Conservation (phyloP, 345 rosid genomes). For the Linum tenue region DNA sequence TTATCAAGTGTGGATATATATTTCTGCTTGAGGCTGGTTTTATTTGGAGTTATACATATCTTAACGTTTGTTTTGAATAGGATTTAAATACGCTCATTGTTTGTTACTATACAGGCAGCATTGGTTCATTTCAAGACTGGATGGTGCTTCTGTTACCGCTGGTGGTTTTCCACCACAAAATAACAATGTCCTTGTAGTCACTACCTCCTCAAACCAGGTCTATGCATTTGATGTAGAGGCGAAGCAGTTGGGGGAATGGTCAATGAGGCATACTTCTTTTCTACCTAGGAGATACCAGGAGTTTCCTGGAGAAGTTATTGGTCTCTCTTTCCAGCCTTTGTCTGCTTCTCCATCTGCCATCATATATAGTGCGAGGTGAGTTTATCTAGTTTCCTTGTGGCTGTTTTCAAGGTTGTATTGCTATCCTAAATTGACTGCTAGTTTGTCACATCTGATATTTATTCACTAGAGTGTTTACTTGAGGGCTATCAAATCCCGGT, state of each 20-base stretch:
- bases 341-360: constrained; percentile 48
- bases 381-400: background rate
- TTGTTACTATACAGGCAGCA: constrained; percentile 58
- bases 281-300: constrained; percentile 81
- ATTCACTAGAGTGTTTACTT: background rate
- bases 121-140: constrained; percentile 87
- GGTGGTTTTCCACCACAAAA: constrained; percentile 79
- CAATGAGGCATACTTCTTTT: constrained; percentile 43
- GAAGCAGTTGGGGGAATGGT: constrained; percentile 88
- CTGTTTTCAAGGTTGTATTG: too few species aligned
- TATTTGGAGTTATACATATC: background rate
- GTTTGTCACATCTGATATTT: background rate
- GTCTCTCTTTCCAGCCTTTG: constrained; percentile 64
- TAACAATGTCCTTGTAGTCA: constrained; percentile 56
- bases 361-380: constrained; percentile 81
- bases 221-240: constrained; percentile 86
- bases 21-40: background rate
- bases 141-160: constrained; percentile 85
- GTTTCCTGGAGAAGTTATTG: constrained; percentile 93
- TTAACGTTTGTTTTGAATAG: background rate
- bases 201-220: constrained; percentile 79
- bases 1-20: background rate
- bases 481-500: background rate
- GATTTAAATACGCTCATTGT: background rate
- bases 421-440: background rate